Evolutionary conservation across 305 asterid species (phyloP).

Genomic region (Fraxinus greggii): DNA sequence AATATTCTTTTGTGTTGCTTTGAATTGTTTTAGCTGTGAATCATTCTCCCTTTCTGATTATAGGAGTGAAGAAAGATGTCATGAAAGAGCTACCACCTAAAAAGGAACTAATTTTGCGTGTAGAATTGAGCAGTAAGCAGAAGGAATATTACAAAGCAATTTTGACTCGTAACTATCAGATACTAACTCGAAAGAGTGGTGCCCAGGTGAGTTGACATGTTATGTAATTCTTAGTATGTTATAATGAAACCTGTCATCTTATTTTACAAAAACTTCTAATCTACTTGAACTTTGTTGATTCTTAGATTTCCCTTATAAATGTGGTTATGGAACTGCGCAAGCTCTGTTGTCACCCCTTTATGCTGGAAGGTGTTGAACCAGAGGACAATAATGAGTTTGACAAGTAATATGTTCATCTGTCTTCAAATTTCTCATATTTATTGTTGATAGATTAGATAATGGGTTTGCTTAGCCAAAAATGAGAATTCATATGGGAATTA

Average conservation of each 20-base stretch:
- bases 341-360: conserved; percentile 94
- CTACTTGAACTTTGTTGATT: conserved; percentile 26
- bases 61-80: conserved; percentile 97
- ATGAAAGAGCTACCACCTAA: conserved; percentile 93
- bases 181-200: conserved; percentile 93
- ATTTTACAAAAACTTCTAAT: conserved; percentile 15
- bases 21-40: not conserved
- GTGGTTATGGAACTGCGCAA: conserved; percentile 99
- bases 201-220: conserved; percentile 65
- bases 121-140: conserved; percentile 89
- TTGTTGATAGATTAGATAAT: conserved; percentile 22
- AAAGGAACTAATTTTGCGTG: conserved; percentile 90
- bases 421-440: conserved; percentile 15
- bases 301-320: conserved; percentile 87
- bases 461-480: conserved; percentile 1
- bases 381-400: conserved; percentile 68
- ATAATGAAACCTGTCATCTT: conserved; percentile 15
- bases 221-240: conserved; percentile 4
- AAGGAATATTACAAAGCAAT: conserved; percentile 95
- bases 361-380: conserved; percentile 99
- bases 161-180: conserved; percentile 89
- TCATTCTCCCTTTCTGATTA: conserved; percentile 23
- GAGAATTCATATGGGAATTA: not conserved
- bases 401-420: conserved; percentile 55
- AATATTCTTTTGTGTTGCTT: conserved; percentile 12